Base-by-base conservation (phyloP, 768 basidiomycete genomes). In the Leccinellum luteum region DNA sequence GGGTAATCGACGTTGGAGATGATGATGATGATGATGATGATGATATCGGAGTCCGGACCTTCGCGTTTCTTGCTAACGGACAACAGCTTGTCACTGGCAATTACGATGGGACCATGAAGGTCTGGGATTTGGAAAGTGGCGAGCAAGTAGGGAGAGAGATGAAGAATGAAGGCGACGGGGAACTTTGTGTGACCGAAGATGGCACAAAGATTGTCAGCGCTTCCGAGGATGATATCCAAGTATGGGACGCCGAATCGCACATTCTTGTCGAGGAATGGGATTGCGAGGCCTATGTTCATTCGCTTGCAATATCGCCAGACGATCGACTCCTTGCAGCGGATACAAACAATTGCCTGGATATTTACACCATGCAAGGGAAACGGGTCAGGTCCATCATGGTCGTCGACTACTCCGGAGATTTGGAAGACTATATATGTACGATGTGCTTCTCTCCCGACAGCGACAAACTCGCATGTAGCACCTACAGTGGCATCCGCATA, bases 201-300 rank as follows among this genome's bases (percentile, higher is more conserved):
- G 44, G 44, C 21, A 25, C 13, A 45, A 45, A 45, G 44, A 45
- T 45, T n/a, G 10, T 45, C 23, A 45, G 21, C 25, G 4, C 4
- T 25, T 25, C 25, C 25, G 25, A 4, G 25, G 0, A 7, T 3
- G 3, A 4, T 4, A 45, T 45, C 44, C 13, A 8, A 25, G 44
- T 45, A 23, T 45, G 44, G 44, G 23, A 25, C 23, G 23, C 23
- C 44, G 14, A 45, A 45, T 23, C 44, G 44, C 44, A 25, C 44
- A 6, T 6, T 15, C 44, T 45, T 15, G 23, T 45, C 23, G 13
- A 13, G 10, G 44, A 45, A 25, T 45, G 44, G 19, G 6, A 8
- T 8, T 21, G 6, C 23, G 6, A 3, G 14, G 6, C 4, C 2
- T 1, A 0, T 5, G 3, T 14, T 5, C 4, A 25, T 3, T 12